Conservation (phyloP, 331 rosid species). For the Pyrus hybrid region DNA sequence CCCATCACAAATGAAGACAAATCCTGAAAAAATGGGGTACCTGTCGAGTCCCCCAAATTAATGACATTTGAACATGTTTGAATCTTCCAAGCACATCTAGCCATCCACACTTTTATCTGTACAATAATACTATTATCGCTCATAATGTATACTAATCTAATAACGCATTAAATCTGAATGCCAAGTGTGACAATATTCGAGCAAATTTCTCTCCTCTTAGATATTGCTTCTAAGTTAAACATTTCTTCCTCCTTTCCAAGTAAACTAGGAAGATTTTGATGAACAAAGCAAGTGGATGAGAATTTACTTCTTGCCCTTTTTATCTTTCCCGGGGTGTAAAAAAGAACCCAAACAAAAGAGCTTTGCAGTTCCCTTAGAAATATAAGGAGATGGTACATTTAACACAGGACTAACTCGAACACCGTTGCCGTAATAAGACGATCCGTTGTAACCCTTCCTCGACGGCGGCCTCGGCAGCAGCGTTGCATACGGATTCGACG, state of each 20-base stretch:
- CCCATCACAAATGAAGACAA: background rate
- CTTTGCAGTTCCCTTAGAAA: constrained; percentile 57
- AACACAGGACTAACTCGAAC: constrained; percentile 56
- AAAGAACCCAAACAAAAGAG: constrained; percentile 67
- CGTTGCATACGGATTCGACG: constrained; percentile 18
- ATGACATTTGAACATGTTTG: constrained; percentile 14
- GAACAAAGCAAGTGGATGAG: background rate
- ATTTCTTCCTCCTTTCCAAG: background rate
- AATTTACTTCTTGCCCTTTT: constrained; percentile 29
- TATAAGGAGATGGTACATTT: constrained; percentile 71
- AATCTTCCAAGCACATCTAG: background rate
- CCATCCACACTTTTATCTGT: background rate
- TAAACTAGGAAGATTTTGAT: background rate
- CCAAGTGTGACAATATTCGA: no score
- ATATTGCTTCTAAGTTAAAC: background rate
- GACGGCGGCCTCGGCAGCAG: constrained; percentile 41
- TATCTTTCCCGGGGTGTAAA: constrained; percentile 50
- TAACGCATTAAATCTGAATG: no score
- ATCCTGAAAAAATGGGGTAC: constrained; percentile 1
- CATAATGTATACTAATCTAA: background rate
- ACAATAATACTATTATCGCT: background rate
- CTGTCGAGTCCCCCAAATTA: constrained; percentile 20
- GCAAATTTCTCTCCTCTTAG: background rate
- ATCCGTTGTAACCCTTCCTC: constrained; percentile 55
- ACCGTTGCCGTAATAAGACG: constrained; percentile 33